phyloP scores from a whole-genome alignment of 176 grass and related monocot species.

The Saccharum spontaneum region DNA sequence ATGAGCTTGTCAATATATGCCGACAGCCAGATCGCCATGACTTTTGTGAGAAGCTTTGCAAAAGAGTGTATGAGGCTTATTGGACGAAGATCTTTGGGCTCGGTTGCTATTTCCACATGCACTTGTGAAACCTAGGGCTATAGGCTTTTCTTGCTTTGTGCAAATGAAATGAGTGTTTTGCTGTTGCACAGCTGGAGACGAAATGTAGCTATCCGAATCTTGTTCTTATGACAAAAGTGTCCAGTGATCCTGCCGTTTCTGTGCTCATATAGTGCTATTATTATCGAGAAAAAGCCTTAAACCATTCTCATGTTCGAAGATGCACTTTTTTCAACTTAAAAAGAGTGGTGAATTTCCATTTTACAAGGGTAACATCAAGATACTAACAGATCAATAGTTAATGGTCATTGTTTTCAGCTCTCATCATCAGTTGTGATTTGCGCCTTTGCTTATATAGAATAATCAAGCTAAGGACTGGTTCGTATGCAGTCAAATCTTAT shows the following conservation, averaged over 20 bases:
- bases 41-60: too few relatives aligned
- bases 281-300: background rate
- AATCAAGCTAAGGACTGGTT: too few relatives aligned
- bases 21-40: too few relatives aligned
- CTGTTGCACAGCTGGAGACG: slow-evolving; percentile 29
- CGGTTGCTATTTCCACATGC: slow-evolving; percentile 8
- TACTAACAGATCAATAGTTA: too few relatives aligned
- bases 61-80: too few relatives aligned
- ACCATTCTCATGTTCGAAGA: background rate
- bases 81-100: too few relatives aligned
- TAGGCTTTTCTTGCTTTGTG: slow-evolving; percentile 33
- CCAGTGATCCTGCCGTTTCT: background rate
- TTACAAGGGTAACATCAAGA: background rate
- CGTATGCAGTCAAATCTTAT: too few relatives aligned
- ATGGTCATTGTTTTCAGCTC: too few relatives aligned
- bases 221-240: background rate
- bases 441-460: too few relatives aligned
- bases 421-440: too few relatives aligned
- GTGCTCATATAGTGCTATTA: background rate
- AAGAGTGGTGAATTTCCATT: background rate
- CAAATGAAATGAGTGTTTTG: slow-evolving; percentile 12
- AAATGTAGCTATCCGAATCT: background rate
- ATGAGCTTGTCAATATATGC: too few relatives aligned
- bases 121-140: slow-evolving; percentile 18
- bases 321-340: background rate